Base-by-base conservation (phyloP, 2,329 filamentous ascomycete species). In the Thielaviopsis euricoi region DNA sequence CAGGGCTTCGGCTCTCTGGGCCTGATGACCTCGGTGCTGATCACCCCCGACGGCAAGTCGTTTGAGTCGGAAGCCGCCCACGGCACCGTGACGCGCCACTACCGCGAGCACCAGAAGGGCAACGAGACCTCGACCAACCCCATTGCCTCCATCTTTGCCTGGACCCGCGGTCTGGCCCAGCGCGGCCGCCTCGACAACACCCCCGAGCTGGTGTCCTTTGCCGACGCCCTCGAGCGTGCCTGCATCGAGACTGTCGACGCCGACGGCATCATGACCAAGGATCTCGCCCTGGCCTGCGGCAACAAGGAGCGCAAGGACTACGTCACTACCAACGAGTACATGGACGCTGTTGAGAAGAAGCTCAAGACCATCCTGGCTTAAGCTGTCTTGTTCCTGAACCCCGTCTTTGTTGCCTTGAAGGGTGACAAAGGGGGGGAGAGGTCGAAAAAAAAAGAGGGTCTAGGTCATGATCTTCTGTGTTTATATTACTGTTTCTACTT, bases 181-280 rank as follows among this genome's bases (percentile, higher is more conserved):
- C 87, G 93, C 66, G 93, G 93, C 66, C 86, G 88, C 75, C 82
- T 98, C 64, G 93, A 98, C 73, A 76, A 82, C 56, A 96, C 89
- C n/a, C 90, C 90, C 29, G 90, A 96, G 64, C 78, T 98, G 26
- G 82, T 95, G 61, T 80, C 87, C 55, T 98, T 95, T 67, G 93
- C 91, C 60, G 87, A 97, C 76, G 81, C 79, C 68, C 81, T 98
- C 58, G 93, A 98, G 80, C 79, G 87, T 72, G 93, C 93, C 43
- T 96, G 93, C 71, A 78, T 96, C 60, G 89, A 97, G 71, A 91
- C 91, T 25, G 93, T 98, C 64, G 87, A 97, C 70, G 72, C 87
- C 60, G 91, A 97, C 69, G 87, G 87, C 62, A 86, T 97, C 76
- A 98, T 97, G 93, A 98, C 93, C 71, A 98, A 98, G 83, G 93